Evolutionary conservation across 2,329 filamentous ascomycete genomes (phyloP), one percentile per base, ranked within the genome.

Genomic region (Fusarium xylarioides): DNA sequence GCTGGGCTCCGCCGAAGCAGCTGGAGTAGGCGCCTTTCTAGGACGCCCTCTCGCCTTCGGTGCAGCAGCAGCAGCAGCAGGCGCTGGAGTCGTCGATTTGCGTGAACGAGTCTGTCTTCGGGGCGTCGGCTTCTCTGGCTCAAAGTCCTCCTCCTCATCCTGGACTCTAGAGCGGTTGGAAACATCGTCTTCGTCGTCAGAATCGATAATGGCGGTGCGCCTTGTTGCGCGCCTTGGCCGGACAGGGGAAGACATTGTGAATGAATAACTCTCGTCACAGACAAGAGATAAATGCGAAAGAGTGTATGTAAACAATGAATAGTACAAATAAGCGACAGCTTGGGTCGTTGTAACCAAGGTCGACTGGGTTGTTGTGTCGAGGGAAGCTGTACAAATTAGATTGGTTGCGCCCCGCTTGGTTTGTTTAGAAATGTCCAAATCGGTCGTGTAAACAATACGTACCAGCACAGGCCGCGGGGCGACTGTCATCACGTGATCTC

Each of bases 191-290:
- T 94, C 93, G 66, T 97, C 94, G 46, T 95, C 94, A 14, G 91
- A 94, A 74, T 97, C 94, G 67, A 95, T 85, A 53, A 97, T 87
- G 56, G 92, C 89, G 76, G 91, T 92, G 77, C 92, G 91, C 79
- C 94, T 89, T 58, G 92, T 82, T 42, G 84, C 81, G 79, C 82
- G 82, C 77, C 83, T 77, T 60, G 82, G 79, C 63, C 83, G 83
- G 59, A 84, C 80, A 50, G 80, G 77, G 43, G 79, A 75, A 34
- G 80, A 80, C 80, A 82, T 82, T 72, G 54, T 74, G 60, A 49
- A 59, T 68, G 50, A 28, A 23, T 43, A 47, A 44, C 42, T 42
- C 61, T 63, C 46, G 58, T 64, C 67, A 61, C 68, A 56, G 60
- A 73, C 65, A 66, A 62, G 56, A 44, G 37, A 30, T 21, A 38